phyloP scores from a whole-genome alignment of 257 asterid species.

The Fraxinus pennsylvanica region DNA sequence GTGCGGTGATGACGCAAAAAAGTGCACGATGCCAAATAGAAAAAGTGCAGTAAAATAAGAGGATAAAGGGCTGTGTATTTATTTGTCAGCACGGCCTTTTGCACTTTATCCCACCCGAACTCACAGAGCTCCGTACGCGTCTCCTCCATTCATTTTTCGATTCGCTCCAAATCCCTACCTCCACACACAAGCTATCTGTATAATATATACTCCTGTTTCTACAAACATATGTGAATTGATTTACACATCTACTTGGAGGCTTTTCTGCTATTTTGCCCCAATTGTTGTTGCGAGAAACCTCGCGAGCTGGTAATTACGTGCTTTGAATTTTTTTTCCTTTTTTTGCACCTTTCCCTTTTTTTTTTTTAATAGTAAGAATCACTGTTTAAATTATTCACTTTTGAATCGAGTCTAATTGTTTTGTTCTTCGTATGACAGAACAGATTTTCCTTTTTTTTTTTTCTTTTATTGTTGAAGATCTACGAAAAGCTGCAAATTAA shows the following conservation, averaged over 20 bases:
- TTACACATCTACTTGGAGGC: not conserved
- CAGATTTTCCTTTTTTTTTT: not conserved
- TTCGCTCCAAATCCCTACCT: not conserved
- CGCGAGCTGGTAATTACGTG: not conserved
- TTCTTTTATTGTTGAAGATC: not conserved
- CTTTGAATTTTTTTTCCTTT: not conserved
- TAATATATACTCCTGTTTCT: not conserved
- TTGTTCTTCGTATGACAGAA: not conserved
- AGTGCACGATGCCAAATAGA: not conserved
- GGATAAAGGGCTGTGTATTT: not conserved
- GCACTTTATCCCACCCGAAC: not conserved
- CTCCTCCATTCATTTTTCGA: constrained; percentile 2
- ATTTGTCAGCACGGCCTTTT: not conserved
- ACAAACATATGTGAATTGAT: not conserved
- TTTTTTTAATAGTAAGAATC: no score
- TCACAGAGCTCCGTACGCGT: not conserved
- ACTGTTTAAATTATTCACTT: not conserved
- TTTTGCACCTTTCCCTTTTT: no score
- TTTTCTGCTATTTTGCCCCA: not conserved
- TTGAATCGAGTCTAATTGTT: not conserved
- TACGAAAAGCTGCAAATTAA: not conserved
- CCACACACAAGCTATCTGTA: not conserved
- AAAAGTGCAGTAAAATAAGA: not conserved
- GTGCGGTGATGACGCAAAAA: not conserved
- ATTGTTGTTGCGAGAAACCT: not conserved